phyloP scores from a whole-genome alignment of 805 yeast genomes.

The Cyberlindnera mrakii region DNA sequence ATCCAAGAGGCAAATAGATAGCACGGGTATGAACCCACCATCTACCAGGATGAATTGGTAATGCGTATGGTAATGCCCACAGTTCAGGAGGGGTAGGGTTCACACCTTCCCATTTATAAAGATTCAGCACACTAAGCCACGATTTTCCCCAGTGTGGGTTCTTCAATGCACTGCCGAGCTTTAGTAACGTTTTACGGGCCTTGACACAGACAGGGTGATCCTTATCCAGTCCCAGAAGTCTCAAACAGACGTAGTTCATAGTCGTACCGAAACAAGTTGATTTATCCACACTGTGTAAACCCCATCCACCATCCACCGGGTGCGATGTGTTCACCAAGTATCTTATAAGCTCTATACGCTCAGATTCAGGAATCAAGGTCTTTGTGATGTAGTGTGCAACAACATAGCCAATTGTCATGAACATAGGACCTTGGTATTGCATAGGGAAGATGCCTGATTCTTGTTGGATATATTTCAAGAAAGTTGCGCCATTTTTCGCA shows the following conservation, averaged over 20 bases:
- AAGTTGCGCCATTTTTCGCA: slow-evolving; percentile 68
- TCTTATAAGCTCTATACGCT: slow-evolving; percentile 65
- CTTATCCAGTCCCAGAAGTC: slow-evolving; percentile 70
- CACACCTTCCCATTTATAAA: slow-evolving; percentile 94
- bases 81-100: slow-evolving; percentile 97
- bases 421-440: slow-evolving; percentile 97
- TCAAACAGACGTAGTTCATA: slow-evolving; percentile 73
- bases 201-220: slow-evolving; percentile 72
- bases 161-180: slow-evolving; percentile 84
- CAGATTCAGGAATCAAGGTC: slow-evolving; percentile 60
- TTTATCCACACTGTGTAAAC: slow-evolving; percentile 86
- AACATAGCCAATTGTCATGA: slow-evolving; percentile 86
- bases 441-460: slow-evolving; percentile 81
- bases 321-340: slow-evolving; percentile 89
- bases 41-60: slow-evolving; percentile 87
- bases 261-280: slow-evolving; percentile 94
- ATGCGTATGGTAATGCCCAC: slow-evolving; percentile 76
- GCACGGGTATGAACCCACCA: slow-evolving; percentile 99
- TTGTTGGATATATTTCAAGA: slow-evolving; percentile 59
- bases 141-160: slow-evolving; percentile 98
- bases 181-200: slow-evolving; percentile 65
- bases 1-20: slow-evolving; percentile 82
- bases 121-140: slow-evolving; percentile 74
- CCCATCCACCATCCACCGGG: slow-evolving; percentile 99
- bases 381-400: slow-evolving; percentile 66